phyloP scores from a whole-genome alignment of 495 filamentous ascomycete genomes.

The Penicillium mononematosum region DNA sequence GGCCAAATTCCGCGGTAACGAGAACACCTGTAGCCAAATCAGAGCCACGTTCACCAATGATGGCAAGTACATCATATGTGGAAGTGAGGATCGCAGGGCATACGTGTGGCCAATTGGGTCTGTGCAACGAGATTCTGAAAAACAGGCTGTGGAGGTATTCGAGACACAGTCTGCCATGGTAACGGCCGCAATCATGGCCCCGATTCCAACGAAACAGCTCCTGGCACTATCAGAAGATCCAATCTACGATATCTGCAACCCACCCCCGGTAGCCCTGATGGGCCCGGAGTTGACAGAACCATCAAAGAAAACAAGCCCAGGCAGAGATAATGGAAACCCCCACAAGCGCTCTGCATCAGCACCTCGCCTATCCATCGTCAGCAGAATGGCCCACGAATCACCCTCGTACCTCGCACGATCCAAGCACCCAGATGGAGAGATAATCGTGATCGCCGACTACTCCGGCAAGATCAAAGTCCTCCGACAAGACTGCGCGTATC shows the following conservation, averaged over 20 bases:
- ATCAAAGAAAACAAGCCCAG: conserved; percentile 29
- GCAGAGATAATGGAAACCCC: conserved; percentile 21
- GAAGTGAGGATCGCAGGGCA: conserved; percentile 84
- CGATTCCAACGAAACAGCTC: conserved; percentile 70
- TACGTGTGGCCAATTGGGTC: conserved; percentile 81
- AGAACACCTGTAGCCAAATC: conserved; percentile 91
- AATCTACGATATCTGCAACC: conserved; percentile 94
- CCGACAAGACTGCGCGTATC: conserved; percentile 83
- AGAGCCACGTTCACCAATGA: conserved; percentile 87
- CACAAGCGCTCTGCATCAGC: conserved; percentile 23
- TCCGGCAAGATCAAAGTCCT: conserved; percentile 89
- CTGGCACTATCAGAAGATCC: conserved; percentile 83
- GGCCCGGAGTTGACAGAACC: conserved; percentile 57
- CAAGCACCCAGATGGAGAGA: conserved; percentile 79
- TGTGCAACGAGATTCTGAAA: conserved; percentile 68
- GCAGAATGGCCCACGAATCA: conserved; percentile 56
- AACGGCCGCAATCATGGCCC: conserved; percentile 83
- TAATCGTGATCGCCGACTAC: conserved; percentile 89
- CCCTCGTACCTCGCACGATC: conserved; percentile 72
- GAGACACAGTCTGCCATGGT: conserved; percentile 87
- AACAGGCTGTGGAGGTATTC: conserved; percentile 79
- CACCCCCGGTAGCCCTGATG: conserved; percentile 82
- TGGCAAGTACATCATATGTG: conserved; percentile 83
- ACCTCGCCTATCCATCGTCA: conserved; percentile 42
- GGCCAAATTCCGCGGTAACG: conserved; percentile 88